A percentile compares a stretch with the other conserved stretches of the same genome.
Conservation (phyloP, 2,329 filamentous ascomycete genomes). For the Botrytis paeoniae region DNA sequence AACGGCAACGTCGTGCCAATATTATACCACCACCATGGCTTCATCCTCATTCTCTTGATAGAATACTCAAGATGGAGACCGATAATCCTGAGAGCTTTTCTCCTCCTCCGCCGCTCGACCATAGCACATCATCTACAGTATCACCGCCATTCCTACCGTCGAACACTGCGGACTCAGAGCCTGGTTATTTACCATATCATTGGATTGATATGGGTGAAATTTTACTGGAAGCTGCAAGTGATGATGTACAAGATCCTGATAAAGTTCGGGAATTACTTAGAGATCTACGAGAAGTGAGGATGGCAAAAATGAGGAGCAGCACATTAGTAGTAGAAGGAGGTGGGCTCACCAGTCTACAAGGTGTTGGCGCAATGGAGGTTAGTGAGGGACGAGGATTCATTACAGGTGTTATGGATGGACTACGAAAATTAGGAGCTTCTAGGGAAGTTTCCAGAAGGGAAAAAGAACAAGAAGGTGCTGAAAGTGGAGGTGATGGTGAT, state of each 20-base stretch:
- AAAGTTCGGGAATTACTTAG: conserved; percentile 72
- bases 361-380: conserved; percentile 90
- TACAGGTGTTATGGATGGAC: conserved; percentile 78
- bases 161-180: conserved; percentile 66
- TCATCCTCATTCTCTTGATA: conserved; percentile 67
- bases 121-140: conserved; percentile 43
- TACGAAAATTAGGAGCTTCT: conserved; percentile 79
- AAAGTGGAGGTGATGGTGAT: conserved; percentile 54
- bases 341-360: conserved; percentile 65
- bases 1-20: conserved; percentile 90
- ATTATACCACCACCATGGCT: conserved; percentile 92
- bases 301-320: conserved; percentile 81
- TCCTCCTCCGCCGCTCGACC: conserved; percentile 67
- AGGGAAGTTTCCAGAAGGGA: conserved; percentile 75
- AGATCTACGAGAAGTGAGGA: conserved; percentile 81
- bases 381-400: conserved; percentile 84
- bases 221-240: conserved; percentile 77
- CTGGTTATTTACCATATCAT: conserved; percentile 80
- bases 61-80: conserved; percentile 79
- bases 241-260: conserved; percentile 75
- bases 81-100: conserved; percentile 70
- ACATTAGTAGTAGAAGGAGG: conserved; percentile 71
- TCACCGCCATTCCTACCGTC: conserved; percentile 77
- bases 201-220: conserved; percentile 92
- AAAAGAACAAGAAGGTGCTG: conserved; percentile 63